Evolutionary conservation across 192 early-diverging fungal species (phyloP).

Genomic region (Backusella morwellensis): DNA sequence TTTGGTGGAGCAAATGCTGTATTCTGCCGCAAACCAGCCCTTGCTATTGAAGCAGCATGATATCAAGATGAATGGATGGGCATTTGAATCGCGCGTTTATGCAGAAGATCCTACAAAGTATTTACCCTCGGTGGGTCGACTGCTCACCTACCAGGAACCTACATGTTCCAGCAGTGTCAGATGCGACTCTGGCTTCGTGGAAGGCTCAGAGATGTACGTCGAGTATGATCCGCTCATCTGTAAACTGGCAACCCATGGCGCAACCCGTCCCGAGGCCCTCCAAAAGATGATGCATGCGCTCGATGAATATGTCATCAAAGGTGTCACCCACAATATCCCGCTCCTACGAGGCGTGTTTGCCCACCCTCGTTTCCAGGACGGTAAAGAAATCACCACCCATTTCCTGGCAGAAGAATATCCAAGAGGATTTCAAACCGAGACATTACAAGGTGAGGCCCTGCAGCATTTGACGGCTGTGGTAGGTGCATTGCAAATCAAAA

Average conservation of each 20-base stretch:
- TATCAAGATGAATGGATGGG: constrained; percentile 83
- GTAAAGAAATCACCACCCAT: constrained; percentile 73
- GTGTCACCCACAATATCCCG: constrained; percentile 95
- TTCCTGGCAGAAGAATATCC: constrained; percentile 92
- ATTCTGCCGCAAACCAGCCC: constrained; percentile 78
- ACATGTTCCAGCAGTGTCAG: constrained; percentile 59
- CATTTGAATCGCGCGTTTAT: constrained; percentile 94
- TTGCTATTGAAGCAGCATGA: constrained; percentile 73
- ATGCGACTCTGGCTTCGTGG: constrained; percentile 91
- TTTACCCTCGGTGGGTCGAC: constrained; percentile 88
- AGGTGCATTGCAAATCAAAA: constrained; percentile 65
- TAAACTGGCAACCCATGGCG: constrained; percentile 87
- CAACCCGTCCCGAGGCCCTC: constrained; percentile 74
- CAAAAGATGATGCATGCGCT: constrained; percentile 77
- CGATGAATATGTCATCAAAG: constrained; percentile 90
- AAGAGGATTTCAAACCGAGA: constrained; percentile 78
- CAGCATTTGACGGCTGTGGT: constrained; percentile 65
- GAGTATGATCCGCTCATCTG: constrained; percentile 97
- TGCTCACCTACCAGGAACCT: constrained; percentile 86
- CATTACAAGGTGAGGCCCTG: constrained; percentile 46
- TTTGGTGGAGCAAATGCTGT: constrained; percentile 95
- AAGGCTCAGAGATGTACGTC: constrained; percentile 92
- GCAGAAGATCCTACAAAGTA: constrained; percentile 95
- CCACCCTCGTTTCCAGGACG: constrained; percentile 67
- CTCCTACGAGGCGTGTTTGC: constrained; percentile 84